These are phyloP conservation scores for Candida mesenterica DNA, from an alignment of 1,139 yeast genomes.

Conservation along the genomic window DNA sequence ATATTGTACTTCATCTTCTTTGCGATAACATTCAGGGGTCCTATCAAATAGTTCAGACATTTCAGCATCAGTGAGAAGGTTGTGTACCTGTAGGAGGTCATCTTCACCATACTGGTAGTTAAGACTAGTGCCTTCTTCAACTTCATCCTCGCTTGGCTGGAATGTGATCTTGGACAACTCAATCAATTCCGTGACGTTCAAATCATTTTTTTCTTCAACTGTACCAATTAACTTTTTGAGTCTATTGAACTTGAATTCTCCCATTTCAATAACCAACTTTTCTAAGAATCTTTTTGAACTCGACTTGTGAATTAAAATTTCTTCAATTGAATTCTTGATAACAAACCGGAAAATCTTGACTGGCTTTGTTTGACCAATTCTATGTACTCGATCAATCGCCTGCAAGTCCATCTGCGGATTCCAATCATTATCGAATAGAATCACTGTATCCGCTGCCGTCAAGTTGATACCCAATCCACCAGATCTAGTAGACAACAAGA, in stretches of 20 bases:
- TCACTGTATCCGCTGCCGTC: constrained; percentile 84
- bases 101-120: constrained; percentile 13
- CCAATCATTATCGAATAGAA: constrained; percentile 92
- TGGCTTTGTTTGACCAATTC: constrained; percentile 87
- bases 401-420: constrained; percentile 96
- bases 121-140: constrained; percentile 11
- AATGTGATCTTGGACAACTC: constrained; percentile 27
- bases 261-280: constrained; percentile 79
- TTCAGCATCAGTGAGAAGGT: constrained; percentile 31
- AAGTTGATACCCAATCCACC: constrained; percentile 93
- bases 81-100: constrained; percentile 1
- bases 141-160: constrained; percentile 16
- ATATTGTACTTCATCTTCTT: constrained; percentile 22
- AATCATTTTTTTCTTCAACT: constrained; percentile 16
- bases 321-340: constrained; percentile 78
- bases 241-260: constrained; percentile 62
- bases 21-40: constrained; percentile 42
- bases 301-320: constrained; percentile 72
- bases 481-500: constrained; percentile 83
- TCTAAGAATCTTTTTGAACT: constrained; percentile 78
- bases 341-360: constrained; percentile 79
- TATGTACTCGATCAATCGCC: constrained; percentile 93
- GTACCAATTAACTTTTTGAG: constrained; percentile 24
- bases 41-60: constrained; percentile 56
- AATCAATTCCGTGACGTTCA: constrained; percentile 26